A percentile compares a stretch with the other conserved stretches of the same genome.
Evolutionary conservation across 176 grass and related monocot genomes (phyloP).

Genomic region (Metroxylon sagu): DNA sequence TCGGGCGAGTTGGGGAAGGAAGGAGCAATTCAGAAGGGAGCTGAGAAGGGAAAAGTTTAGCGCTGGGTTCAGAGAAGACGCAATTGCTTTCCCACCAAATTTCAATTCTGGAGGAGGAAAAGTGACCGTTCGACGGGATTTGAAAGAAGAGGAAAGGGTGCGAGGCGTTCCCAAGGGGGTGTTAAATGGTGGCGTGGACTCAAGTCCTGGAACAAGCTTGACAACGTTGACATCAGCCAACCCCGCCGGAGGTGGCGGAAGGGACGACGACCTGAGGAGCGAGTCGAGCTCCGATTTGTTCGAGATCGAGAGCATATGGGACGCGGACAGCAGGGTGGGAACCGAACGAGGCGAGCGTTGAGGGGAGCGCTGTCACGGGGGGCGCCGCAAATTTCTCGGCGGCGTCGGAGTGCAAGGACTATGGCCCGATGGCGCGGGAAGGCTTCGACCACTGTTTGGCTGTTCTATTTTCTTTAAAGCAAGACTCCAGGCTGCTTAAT

Average conservation of each 20-base stretch:
- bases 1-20: too few relatives aligned
- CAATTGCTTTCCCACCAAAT: neutral
- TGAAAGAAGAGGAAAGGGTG: slow-evolving; percentile 3
- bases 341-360: slow-evolving; percentile 76
- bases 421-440: neutral
- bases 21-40: neutral
- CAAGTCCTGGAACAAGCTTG: slow-evolving; percentile 6
- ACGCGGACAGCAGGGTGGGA: slow-evolving; percentile 27
- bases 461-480: too few relatives aligned
- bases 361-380: slow-evolving; percentile 71
- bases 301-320: slow-evolving; percentile 73
- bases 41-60: neutral
- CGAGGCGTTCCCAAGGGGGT: neutral
- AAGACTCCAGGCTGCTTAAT: too few relatives aligned
- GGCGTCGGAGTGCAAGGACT: slow-evolving; percentile 25
- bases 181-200: too few relatives aligned
- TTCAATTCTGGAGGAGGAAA: neutral
- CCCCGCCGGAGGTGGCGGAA: neutral
- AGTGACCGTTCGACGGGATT: neutral
- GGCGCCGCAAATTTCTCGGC: slow-evolving; percentile 38
- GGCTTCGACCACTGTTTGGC: neutral
- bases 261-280: slow-evolving; percentile 27
- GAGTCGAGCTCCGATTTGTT: slow-evolving; percentile 95
- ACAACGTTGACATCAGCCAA: slow-evolving; percentile 21
- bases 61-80: too few relatives aligned